Conservation (phyloP, 768 basidiomycete species). For the Russula abietina region DNA sequence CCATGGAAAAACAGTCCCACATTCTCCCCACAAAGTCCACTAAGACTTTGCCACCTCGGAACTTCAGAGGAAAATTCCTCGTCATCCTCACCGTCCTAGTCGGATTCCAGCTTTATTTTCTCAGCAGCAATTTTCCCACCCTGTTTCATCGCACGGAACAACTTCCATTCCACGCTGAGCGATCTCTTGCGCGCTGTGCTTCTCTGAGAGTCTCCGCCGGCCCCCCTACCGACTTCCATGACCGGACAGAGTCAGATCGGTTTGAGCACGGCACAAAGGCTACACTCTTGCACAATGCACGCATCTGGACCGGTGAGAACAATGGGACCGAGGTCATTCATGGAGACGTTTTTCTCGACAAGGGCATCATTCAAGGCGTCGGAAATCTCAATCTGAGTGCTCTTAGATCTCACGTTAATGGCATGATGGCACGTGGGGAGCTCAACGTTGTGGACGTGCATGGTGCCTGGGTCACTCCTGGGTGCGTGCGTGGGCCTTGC, state of each 20-base stretch:
- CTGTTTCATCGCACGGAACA: background rate
- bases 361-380: constrained; percentile 57
- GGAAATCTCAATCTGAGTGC: constrained; percentile 37
- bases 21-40: background rate
- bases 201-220: constrained; percentile 39
- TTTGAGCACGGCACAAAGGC: constrained; percentile 59
- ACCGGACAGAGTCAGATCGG: constrained; percentile 55
- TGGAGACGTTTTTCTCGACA: constrained; percentile 65
- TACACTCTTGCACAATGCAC: constrained; percentile 65
- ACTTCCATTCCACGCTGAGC: constrained; percentile 15
- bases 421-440: constrained; percentile 11
- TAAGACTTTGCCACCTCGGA: constrained; percentile 5
- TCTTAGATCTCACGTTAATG: constrained; percentile 24
- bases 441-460: constrained; percentile 52
- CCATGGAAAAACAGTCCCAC: constrained; percentile 15
- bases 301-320: constrained; percentile 72
- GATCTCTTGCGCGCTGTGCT: constrained; percentile 34
- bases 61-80: constrained; percentile 3
- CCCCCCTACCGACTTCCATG: constrained; percentile 42
- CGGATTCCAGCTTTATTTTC: constrained; percentile 15
- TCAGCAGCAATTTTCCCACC: background rate
- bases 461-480: constrained; percentile 79
- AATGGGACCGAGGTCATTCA: constrained; percentile 61
- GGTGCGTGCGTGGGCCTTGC: constrained; percentile 29
- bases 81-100: background rate